phyloP scores from a whole-genome alignment of 2,329 filamentous ascomycete species.

The Fusarium haematococcum region DNA sequence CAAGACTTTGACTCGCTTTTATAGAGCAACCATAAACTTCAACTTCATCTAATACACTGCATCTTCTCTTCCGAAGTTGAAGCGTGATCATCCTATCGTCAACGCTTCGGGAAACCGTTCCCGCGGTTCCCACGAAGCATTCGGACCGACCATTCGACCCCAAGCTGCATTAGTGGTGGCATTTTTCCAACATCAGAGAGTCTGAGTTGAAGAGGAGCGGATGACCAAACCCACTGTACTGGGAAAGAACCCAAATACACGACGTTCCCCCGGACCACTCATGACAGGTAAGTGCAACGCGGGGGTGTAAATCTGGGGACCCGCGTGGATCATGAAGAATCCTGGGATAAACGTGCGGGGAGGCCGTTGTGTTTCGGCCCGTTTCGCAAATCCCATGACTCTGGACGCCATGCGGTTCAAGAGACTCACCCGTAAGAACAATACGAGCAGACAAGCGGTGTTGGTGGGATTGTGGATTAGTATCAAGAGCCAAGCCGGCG shows the following conservation, averaged over 20 bases:
- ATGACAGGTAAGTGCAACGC: background rate
- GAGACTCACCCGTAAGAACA: background rate
- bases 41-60: background rate
- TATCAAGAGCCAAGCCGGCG: constrained; percentile 10
- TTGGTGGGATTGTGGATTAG: constrained; percentile 10
- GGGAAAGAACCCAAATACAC: background rate
- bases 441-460: background rate
- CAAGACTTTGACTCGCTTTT: background rate
- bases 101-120: background rate
- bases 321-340: constrained; percentile 6
- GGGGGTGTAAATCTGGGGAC: constrained; percentile 36
- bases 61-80: background rate
- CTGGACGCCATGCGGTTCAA: background rate
- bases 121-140: constrained; percentile 11
- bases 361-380: constrained; percentile 27
- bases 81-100: constrained; percentile 1
- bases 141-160: constrained; percentile 22
- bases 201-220: background rate
- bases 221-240: background rate
- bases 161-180: constrained; percentile 11
- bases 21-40: background rate
- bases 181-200: background rate
- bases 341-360: constrained; percentile 34
- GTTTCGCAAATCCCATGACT: constrained; percentile 31
- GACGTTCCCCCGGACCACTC: background rate